phyloP scores from a whole-genome alignment of 805 yeast genomes.

The Jamesozyma spencerorum region DNA sequence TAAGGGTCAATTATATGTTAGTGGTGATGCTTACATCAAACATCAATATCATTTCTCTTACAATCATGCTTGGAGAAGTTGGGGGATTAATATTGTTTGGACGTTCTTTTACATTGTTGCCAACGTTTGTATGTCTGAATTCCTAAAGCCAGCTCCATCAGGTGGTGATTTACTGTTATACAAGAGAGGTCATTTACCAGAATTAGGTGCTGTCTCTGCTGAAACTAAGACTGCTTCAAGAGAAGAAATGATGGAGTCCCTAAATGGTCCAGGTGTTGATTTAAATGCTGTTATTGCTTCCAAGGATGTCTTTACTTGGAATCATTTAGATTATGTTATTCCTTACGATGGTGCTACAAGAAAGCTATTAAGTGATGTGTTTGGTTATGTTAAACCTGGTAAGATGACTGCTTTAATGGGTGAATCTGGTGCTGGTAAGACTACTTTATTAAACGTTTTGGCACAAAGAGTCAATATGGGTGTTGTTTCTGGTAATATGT shows the following conservation, averaged over 20 bases:
- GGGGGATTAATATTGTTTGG: slow-evolving; percentile 48
- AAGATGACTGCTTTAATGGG: slow-evolving; percentile 79
- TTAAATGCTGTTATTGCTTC: slow-evolving; percentile 28
- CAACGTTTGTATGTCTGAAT: slow-evolving; percentile 32
- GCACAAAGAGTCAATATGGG: slow-evolving; percentile 66
- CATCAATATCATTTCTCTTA: slow-evolving; percentile 33
- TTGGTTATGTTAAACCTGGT: slow-evolving; percentile 75
- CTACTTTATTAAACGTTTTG: slow-evolving; percentile 63
- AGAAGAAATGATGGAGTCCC: slow-evolving; percentile 33
- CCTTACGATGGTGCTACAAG: slow-evolving; percentile 52
- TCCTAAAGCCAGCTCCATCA: slow-evolving; percentile 30
- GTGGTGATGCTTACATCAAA: slow-evolving; percentile 42
- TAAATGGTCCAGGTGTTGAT: slow-evolving; percentile 28
- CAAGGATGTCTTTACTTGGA: slow-evolving; percentile 61
- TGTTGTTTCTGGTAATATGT: slow-evolving; percentile 59
- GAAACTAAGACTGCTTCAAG: slow-evolving; percentile 32
- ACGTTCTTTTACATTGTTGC: slow-evolving; percentile 31
- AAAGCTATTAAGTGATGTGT: slow-evolving; percentile 44
- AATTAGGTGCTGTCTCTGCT: slow-evolving; percentile 28
- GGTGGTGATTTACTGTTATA: slow-evolving; percentile 36
- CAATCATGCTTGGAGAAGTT: slow-evolving; percentile 51
- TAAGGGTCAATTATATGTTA: slow-evolving; percentile 36
- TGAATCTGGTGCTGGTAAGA: slow-evolving; percentile 82
- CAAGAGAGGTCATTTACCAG: slow-evolving; percentile 37
- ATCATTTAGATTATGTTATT: slow-evolving; percentile 56